Evolutionary conservation across 805 yeast genomes (phyloP), one percentile per base, ranked within the genome.

Genomic region (Phaffomyces opuntiae): DNA sequence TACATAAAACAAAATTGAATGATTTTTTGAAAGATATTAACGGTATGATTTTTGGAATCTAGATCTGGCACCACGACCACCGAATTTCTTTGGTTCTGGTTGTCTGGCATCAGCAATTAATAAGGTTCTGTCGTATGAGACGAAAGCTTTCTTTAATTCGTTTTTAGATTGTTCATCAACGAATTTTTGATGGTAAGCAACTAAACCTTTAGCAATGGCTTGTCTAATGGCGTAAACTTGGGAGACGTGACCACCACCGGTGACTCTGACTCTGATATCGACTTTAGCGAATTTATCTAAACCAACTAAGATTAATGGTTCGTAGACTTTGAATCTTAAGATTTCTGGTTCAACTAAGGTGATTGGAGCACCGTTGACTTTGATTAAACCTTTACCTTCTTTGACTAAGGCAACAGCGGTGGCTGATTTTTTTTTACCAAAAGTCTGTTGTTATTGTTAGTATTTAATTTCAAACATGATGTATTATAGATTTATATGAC

Each of bases 11-110:
- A 26, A 39, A 33, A 40, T 34, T 45, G 35, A 42, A 42, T 44
- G 49, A 44, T 29, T 42, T 29, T 14, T 36, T 43, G 47, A 45
- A 47, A 47, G 51, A 38, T 50, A 49, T 56, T 91, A 93, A 90
- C 99, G 99, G 93, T 93, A 93, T 74, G 99, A 93, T 77, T 93
- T 93, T 84, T 93, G 99, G 97, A 87, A 91, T 81, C 98, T 91
- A 72, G 99, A 93, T 82, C 99, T 93, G 80, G 99, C 99, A 87
- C 99, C 99, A 77, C 95, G 96, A 83, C 99, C 99, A 83, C 99
- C 99, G 82, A 93, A 93, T 83, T 93, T 93, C 97, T 93, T 93
- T 84, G 99, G 99, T 83, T 93, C 99, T 85, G 90, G 84, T 85
- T 96, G 91, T 87, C 99, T 89, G 67, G 97, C 80, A 77, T 93